Conservation (phyloP, 345 rosid genomes). For the Citrus mangshanensis region DNA sequence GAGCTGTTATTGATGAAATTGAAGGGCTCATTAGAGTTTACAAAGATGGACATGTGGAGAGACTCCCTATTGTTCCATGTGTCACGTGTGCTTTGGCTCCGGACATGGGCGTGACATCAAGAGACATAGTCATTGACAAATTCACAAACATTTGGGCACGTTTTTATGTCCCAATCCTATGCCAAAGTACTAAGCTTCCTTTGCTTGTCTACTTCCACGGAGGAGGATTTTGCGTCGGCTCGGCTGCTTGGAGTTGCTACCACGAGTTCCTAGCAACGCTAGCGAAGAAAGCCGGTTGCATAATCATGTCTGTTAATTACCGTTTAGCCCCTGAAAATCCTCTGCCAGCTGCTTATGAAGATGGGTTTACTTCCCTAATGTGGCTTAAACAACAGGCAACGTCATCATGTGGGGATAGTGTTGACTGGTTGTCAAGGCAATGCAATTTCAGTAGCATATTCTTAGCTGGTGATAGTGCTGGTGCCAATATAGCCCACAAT, state of each 20-base stretch:
- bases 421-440: slow-evolving; percentile 30
- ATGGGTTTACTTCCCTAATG: slow-evolving; percentile 44
- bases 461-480: slow-evolving; percentile 70
- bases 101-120: slow-evolving; percentile 44
- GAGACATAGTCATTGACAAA: slow-evolving; percentile 49
- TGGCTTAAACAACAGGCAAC: slow-evolving; percentile 51
- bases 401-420: not conserved
- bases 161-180: slow-evolving; percentile 45
- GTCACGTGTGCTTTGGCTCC: slow-evolving; percentile 38
- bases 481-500: slow-evolving; percentile 63
- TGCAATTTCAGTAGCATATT: slow-evolving; percentile 42
- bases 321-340: slow-evolving; percentile 62
- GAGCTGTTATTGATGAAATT: slow-evolving; percentile 50
- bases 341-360: slow-evolving; percentile 67
- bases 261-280: slow-evolving; percentile 50
- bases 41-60: slow-evolving; percentile 66
- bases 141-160: slow-evolving; percentile 62
- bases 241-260: slow-evolving; percentile 64
- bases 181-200: slow-evolving; percentile 37
- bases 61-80: slow-evolving; percentile 46
- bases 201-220: slow-evolving; percentile 65
- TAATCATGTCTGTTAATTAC: slow-evolving; percentile 50
- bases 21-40: slow-evolving; percentile 60
- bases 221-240: slow-evolving; percentile 65
- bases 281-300: slow-evolving; percentile 36